A percentile compares a stretch with the other conserved stretches of the same genome.
Conservation (phyloP, 2,329 filamentous ascomycete species). For the Aureobasidium sp. region DNA sequence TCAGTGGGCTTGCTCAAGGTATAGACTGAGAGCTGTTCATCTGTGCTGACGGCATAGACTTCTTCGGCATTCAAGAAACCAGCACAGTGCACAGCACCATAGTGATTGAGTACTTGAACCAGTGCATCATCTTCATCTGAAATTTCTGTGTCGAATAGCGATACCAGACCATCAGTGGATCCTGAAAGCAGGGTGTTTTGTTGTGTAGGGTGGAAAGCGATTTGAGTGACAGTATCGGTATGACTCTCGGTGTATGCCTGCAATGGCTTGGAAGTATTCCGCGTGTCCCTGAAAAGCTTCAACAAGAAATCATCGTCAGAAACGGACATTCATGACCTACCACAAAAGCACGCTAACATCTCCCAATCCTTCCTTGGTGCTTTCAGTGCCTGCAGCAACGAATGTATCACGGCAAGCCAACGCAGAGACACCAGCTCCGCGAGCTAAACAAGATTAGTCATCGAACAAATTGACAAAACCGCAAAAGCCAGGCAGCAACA, state of each 20-base stretch:
- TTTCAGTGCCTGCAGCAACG: conserved; percentile 65
- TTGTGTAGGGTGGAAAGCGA: conserved; percentile 37
- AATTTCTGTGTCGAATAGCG: conserved; percentile 63
- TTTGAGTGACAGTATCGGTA: conserved; percentile 52
- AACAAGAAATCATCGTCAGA: not conserved
- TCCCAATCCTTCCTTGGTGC: conserved; percentile 28
- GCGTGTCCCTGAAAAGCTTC: conserved; percentile 28
- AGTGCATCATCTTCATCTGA: conserved; percentile 69
- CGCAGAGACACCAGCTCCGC: conserved; percentile 51
- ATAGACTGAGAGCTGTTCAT: conserved; percentile 70
- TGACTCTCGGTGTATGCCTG: conserved; percentile 38
- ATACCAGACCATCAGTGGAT: conserved; percentile 72
- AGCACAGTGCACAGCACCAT: conserved; percentile 64
- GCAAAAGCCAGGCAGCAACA: not conserved
- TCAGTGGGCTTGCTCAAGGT: conserved; percentile 56
- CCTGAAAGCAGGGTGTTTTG: conserved; percentile 61
- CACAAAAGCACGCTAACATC: conserved; percentile 29
- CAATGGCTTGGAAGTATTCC: conserved; percentile 29
- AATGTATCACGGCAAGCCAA: conserved; percentile 55
- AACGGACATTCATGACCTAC: not conserved
- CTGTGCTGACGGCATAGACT: conserved; percentile 66
- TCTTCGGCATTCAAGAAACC: conserved; percentile 59
- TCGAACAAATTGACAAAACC: not conserved
- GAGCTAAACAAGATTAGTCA: not conserved
- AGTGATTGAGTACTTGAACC: conserved; percentile 70